Conservation (phyloP, 1,284 basidiomycete genomes). For the Rhodotorula sp. region DNA sequence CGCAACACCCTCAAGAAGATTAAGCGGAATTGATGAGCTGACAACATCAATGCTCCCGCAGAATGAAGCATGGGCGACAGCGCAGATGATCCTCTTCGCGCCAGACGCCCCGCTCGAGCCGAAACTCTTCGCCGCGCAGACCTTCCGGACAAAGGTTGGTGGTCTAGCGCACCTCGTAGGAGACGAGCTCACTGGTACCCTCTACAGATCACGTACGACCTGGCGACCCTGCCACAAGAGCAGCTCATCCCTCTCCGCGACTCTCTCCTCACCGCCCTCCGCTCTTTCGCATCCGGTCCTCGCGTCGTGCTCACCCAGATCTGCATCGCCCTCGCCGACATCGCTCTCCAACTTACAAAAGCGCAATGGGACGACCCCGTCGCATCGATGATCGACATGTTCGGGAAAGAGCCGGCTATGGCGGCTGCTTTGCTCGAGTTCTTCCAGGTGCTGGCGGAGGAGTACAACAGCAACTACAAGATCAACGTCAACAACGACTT, state of each 20-base stretch:
- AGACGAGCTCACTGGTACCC: too few relatives aligned
- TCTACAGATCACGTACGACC: slow-evolving; percentile 86
- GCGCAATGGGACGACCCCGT: slow-evolving; percentile 75
- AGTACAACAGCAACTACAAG: slow-evolving; percentile 76
- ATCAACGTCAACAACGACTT: slow-evolving; percentile 63
- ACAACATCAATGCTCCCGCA: slow-evolving; percentile 49
- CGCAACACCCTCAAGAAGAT: too few relatives aligned
- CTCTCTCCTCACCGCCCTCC: slow-evolving; percentile 77
- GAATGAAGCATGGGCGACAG: slow-evolving; percentile 93
- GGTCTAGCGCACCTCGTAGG: neutral
- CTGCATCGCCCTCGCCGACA: slow-evolving; percentile 81
- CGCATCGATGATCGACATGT: slow-evolving; percentile 75
- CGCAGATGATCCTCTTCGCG: slow-evolving; percentile 81
- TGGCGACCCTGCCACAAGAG: slow-evolving; percentile 70
- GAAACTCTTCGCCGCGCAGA: slow-evolving; percentile 93
- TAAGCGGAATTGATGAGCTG: neutral
- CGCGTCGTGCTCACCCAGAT: slow-evolving; percentile 85
- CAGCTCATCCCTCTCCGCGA: slow-evolving; percentile 69
- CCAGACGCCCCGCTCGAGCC: slow-evolving; percentile 75
- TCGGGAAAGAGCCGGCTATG: slow-evolving; percentile 77
- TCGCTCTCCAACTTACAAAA: slow-evolving; percentile 81
- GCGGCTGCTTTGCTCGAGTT: slow-evolving; percentile 86
- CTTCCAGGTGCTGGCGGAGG: slow-evolving; percentile 86
- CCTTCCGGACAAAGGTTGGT: slow-evolving; percentile 86
- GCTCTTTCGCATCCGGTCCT: slow-evolving; percentile 65